Evolutionary conservation across 495 filamentous ascomycete species (phyloP).

Genomic region (Penicillium flavigenum): DNA sequence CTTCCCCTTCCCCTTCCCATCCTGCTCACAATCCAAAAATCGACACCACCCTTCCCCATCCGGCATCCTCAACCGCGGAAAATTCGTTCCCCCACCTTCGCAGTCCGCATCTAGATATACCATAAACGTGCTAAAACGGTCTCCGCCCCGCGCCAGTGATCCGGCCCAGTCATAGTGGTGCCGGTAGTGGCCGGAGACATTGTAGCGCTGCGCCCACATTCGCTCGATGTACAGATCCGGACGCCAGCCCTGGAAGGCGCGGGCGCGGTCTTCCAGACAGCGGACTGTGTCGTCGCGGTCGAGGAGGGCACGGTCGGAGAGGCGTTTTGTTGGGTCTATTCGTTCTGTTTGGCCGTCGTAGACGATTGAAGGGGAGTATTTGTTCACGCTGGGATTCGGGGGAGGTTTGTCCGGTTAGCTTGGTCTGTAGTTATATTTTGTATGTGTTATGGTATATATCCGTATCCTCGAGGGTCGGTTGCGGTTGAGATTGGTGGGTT

Average conservation of each 20-base stretch:
- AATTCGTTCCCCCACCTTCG: conserved; percentile 62
- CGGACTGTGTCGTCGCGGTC: conserved; percentile 59
- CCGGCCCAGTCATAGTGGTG: conserved; percentile 62
- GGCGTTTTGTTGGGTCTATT: conserved; percentile 49
- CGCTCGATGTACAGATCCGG: conserved; percentile 59
- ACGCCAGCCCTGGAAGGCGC: conserved; percentile 68
- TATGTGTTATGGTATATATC: background rate
- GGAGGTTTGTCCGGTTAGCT: background rate
- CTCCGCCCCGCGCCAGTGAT: conserved; percentile 40
- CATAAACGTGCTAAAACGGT: conserved; percentile 59
- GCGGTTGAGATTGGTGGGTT: conserved; percentile 6
- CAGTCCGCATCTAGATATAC: conserved; percentile 60
- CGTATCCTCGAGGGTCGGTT: background rate
- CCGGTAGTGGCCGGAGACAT: conserved; percentile 54
- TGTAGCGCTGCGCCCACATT: conserved; percentile 62
- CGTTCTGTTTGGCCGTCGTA: conserved; percentile 47
- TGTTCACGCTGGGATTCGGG: conserved; percentile 35
- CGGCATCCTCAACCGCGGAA: conserved; percentile 50
- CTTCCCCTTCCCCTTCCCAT: background rate
- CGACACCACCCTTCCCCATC: conserved; percentile 52
- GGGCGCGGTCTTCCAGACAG: conserved; percentile 68
- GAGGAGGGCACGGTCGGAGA: conserved; percentile 59
- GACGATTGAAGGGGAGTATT: conserved; percentile 56
- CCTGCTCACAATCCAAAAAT: conserved; percentile 57
- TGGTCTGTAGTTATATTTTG: background rate